Conservation (phyloP, 2,329 filamentous ascomycete species). For the Chalaropsis ovoidea region DNA sequence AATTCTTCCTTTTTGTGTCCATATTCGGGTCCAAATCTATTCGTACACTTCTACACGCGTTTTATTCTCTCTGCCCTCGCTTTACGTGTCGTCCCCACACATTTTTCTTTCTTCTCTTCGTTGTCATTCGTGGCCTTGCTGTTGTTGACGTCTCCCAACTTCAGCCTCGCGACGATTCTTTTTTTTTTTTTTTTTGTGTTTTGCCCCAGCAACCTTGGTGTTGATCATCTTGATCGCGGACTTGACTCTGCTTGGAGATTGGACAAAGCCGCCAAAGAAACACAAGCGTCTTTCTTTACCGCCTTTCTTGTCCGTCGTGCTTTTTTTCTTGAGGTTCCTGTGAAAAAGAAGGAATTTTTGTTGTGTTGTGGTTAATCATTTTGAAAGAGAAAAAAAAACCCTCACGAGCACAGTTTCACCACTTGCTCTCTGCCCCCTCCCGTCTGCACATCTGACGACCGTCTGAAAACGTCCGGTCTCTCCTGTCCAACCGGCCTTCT, state of each 20-base stretch:
- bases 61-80: not conserved
- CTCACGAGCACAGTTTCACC: not conserved
- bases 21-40: conserved; percentile 4
- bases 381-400: conserved; percentile 4
- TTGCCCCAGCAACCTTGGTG: conserved; percentile 17
- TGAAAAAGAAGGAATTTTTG: conserved; percentile 16
- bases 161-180: conserved; percentile 17
- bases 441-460: not conserved
- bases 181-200: not conserved
- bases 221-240: conserved; percentile 22
- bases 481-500: not conserved
- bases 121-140: conserved; percentile 1
- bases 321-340: conserved; percentile 13
- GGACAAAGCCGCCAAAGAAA: not conserved
- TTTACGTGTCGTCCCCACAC: not conserved
- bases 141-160: not conserved
- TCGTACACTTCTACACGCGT: conserved; percentile 1
- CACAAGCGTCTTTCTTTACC: not conserved
- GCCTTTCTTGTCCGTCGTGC: not conserved
- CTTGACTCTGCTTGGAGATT: conserved; percentile 8
- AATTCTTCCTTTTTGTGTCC: conserved; percentile 4
- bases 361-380: conserved; percentile 6
- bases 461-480: conserved; percentile 21
- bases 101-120: not conserved
- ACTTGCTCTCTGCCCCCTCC: not conserved